phyloP scores from a whole-genome alignment of 1,284 basidiomycete species.

The Butyriboletus appendiculatus region DNA sequence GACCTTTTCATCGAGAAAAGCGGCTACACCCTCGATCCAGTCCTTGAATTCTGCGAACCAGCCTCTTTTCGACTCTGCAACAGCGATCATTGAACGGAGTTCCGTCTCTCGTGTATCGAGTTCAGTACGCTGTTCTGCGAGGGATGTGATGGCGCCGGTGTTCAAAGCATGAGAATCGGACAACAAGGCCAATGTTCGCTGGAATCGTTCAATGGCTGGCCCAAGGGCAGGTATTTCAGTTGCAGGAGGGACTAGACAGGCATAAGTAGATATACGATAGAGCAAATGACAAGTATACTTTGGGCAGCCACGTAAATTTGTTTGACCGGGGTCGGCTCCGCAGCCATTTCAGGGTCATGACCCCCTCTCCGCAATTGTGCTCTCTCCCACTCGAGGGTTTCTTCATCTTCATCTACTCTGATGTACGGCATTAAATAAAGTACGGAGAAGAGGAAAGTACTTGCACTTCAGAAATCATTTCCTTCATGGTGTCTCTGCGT shows the following conservation, averaged over 20 bases:
- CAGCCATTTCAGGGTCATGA: conserved; percentile 37
- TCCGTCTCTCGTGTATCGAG: conserved; percentile 79
- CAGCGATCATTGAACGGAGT: conserved; percentile 76
- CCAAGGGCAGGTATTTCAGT: conserved; percentile 60
- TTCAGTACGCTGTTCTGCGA: conserved; percentile 69
- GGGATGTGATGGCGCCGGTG: conserved; percentile 56
- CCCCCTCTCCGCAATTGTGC: conserved; percentile 84
- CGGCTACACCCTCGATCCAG: conserved; percentile 87
- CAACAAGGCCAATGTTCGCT: conserved; percentile 65
- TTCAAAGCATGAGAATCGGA: conserved; percentile 72
- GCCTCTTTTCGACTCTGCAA: conserved; percentile 79
- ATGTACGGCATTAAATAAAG: conserved; percentile 15
- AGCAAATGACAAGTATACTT: conserved; percentile 51
- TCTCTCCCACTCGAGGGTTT: conserved; percentile 88
- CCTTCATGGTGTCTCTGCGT: conserved; percentile 75
- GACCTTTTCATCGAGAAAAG: conserved; percentile 93
- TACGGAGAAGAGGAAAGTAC: conserved; percentile 32
- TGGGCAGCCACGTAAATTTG: conserved; percentile 71
- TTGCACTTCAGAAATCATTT: conserved; percentile 86
- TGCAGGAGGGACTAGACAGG: conserved; percentile 55
- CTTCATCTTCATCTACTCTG: conserved; percentile 86
- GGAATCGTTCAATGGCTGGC: conserved; percentile 57
- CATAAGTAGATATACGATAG: conserved; percentile 14
- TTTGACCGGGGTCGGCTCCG: conserved; percentile 40
- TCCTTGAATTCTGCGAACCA: conserved; percentile 88